phyloP scores from a whole-genome alignment of 2,329 filamentous ascomycete species.

The Graphium sp. region DNA sequence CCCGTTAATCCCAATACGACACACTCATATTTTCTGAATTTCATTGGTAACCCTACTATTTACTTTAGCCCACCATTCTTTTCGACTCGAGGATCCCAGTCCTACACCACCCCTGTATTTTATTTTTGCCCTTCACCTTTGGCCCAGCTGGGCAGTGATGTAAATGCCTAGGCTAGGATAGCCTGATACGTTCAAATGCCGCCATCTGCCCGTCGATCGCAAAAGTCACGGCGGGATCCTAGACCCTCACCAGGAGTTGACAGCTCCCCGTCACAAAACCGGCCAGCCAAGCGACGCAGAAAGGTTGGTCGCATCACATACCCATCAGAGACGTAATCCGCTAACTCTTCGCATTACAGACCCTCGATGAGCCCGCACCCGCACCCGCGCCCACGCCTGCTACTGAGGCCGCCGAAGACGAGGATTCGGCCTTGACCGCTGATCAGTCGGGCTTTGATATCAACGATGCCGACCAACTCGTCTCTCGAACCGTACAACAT shows the following conservation, averaged over 20 bases:
- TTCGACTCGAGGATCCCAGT: too few species aligned
- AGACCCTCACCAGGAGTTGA: constrained; percentile 15
- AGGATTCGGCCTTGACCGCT: constrained; percentile 22
- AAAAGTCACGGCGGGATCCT: constrained; percentile 8
- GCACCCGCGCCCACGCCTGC: constrained; percentile 2
- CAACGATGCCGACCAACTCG: constrained; percentile 36
- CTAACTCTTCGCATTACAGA: constrained; percentile 6
- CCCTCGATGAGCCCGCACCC: constrained; percentile 15
- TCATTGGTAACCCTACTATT: too few species aligned
- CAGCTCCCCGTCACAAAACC: constrained; percentile 39
- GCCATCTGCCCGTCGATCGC: constrained; percentile 2
- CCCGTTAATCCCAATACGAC: too few species aligned
- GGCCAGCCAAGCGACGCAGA: constrained; percentile 48
- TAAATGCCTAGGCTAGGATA: too few species aligned
- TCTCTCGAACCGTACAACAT: constrained; percentile 36
- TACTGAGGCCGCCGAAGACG: constrained; percentile 25
- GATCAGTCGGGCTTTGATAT: constrained; percentile 19
- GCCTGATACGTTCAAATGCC: too few species aligned
- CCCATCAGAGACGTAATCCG: constrained; percentile 2
- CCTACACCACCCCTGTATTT: too few species aligned
- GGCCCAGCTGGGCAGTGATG: too few species aligned
- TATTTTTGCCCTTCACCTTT: too few species aligned
- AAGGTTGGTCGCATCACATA: constrained; percentile 23
- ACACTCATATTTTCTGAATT: too few species aligned
- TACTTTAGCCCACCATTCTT: too few species aligned